phyloP scores from a whole-genome alignment of 2,329 filamentous ascomycete genomes.

The Stagonosporopsis chrysanthemi region DNA sequence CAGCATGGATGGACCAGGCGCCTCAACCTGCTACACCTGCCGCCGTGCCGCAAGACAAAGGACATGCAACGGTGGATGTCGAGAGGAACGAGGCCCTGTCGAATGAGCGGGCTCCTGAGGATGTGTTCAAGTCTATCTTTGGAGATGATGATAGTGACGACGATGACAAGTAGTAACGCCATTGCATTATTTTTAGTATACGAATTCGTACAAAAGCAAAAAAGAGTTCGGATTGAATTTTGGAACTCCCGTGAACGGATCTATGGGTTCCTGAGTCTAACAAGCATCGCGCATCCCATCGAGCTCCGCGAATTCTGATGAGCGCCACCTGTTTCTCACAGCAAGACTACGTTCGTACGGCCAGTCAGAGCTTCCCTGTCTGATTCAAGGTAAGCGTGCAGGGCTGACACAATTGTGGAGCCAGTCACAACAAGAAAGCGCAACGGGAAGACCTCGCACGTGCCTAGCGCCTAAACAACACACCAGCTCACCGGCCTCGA shows the following conservation, averaged over 20 bases:
- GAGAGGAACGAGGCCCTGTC: slow-evolving; percentile 82
- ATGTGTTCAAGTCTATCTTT: slow-evolving; percentile 92
- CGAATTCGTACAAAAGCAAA: not conserved
- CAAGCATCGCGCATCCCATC: not conserved
- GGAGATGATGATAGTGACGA: slow-evolving; percentile 81
- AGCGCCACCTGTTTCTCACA: not conserved
- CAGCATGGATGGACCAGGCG: slow-evolving; percentile 37
- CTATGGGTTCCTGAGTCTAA: not conserved
- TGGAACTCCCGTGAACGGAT: too few relatives aligned
- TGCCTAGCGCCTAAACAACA: slow-evolving; percentile 16
- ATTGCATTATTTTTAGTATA: not conserved
- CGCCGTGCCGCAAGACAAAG: slow-evolving; percentile 4
- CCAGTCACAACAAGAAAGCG: slow-evolving; percentile 17
- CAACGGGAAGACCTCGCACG: slow-evolving; percentile 15
- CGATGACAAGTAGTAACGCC: slow-evolving; percentile 15
- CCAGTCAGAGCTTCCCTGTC: not conserved
- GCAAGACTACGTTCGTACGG: not conserved
- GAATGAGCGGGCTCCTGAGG: slow-evolving; percentile 75
- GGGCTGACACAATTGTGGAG: slow-evolving; percentile 11
- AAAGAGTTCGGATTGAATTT: not conserved
- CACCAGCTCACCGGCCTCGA: slow-evolving; percentile 28
- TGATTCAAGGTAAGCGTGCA: not conserved
- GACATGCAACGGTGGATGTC: slow-evolving; percentile 64
- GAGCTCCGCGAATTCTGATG: not conserved
- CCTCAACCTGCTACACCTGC: slow-evolving; percentile 6